Evolutionary conservation across 1,284 basidiomycete genomes (phyloP).

Genomic region (Marasmius sp.): DNA sequence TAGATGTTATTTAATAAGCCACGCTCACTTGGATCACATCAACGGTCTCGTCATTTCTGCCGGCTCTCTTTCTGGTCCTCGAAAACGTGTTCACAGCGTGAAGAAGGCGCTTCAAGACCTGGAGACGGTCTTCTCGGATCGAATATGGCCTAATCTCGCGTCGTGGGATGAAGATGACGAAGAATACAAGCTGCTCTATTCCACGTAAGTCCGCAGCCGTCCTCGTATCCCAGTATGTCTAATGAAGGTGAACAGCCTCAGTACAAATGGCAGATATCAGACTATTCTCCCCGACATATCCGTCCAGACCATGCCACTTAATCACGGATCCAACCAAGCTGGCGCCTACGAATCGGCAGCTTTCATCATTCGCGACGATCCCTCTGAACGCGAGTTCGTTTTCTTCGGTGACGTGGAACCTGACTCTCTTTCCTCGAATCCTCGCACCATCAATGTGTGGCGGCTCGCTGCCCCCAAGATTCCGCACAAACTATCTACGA

Average conservation of each 20-base stretch:
- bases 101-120: conserved; percentile 66
- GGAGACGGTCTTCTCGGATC: conserved; percentile 72
- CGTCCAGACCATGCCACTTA: conserved; percentile 65
- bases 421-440: conserved; percentile 60
- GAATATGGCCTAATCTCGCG: conserved; percentile 82
- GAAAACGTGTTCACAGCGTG: conserved; percentile 66
- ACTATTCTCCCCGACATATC: conserved; percentile 55
- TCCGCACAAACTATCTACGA: conserved; percentile 55
- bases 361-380: conserved; percentile 71
- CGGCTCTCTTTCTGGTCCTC: conserved; percentile 61
- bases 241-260: conserved; percentile 32
- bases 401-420: conserved; percentile 88
- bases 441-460: conserved; percentile 68
- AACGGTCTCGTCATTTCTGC: conserved; percentile 74
- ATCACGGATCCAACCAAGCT: conserved; percentile 60
- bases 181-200: conserved; percentile 56
- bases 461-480: conserved; percentile 68
- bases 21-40: conserved; percentile 84
- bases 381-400: conserved; percentile 60
- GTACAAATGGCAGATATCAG: conserved; percentile 49
- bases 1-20: conserved; percentile 76
- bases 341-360: conserved; percentile 68
- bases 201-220: conserved; percentile 44
- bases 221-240: conserved; percentile 7
- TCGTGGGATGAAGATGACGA: conserved; percentile 66